phyloP scores from a whole-genome alignment of 2,329 filamentous ascomycete species.

The Colletotrichum lini region DNA sequence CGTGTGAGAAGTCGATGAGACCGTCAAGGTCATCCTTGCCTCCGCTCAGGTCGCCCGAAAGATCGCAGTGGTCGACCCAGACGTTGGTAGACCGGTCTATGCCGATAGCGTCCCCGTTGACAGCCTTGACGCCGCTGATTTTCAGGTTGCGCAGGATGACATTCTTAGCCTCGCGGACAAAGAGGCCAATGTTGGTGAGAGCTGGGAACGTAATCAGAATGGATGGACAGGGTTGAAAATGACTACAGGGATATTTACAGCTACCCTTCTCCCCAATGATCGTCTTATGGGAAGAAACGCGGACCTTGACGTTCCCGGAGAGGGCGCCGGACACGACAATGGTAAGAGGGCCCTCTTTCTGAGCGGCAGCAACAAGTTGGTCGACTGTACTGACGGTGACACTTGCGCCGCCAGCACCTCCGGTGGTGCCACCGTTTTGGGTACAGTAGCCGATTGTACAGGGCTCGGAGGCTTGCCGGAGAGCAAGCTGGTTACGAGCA shows the following conservation, averaged over 20 bases:
- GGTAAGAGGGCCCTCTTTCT: slow-evolving; percentile 46
- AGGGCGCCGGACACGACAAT: slow-evolving; percentile 50
- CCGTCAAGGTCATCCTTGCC: slow-evolving; percentile 62
- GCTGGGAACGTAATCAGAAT: slow-evolving; percentile 40
- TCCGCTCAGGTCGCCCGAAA: slow-evolving; percentile 53
- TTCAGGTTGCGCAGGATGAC: slow-evolving; percentile 72
- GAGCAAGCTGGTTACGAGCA: slow-evolving; percentile 36
- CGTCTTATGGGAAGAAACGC: slow-evolving; percentile 58
- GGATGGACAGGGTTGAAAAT: too few relatives aligned
- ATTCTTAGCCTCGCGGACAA: slow-evolving; percentile 65
- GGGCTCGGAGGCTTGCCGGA: slow-evolving; percentile 37
- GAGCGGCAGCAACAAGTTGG: slow-evolving; percentile 48
- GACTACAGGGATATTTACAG: slow-evolving; percentile 34
- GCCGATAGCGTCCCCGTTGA: slow-evolving; percentile 68
- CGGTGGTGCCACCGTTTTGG: slow-evolving; percentile 50
- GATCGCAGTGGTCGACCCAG: slow-evolving; percentile 62
- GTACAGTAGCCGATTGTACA: slow-evolving; percentile 52
- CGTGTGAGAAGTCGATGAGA: slow-evolving; percentile 60
- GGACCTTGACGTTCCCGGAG: slow-evolving; percentile 44
- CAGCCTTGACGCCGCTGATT: slow-evolving; percentile 62
- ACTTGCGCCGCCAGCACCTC: slow-evolving; percentile 48
- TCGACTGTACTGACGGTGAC: slow-evolving; percentile 48
- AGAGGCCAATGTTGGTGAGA: slow-evolving; percentile 62
- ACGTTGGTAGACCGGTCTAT: slow-evolving; percentile 64
- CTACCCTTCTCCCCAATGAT: slow-evolving; percentile 54